Evolutionary conservation across 1,139 yeast species (phyloP).

Genomic region (Diutina pseudorugosa): DNA sequence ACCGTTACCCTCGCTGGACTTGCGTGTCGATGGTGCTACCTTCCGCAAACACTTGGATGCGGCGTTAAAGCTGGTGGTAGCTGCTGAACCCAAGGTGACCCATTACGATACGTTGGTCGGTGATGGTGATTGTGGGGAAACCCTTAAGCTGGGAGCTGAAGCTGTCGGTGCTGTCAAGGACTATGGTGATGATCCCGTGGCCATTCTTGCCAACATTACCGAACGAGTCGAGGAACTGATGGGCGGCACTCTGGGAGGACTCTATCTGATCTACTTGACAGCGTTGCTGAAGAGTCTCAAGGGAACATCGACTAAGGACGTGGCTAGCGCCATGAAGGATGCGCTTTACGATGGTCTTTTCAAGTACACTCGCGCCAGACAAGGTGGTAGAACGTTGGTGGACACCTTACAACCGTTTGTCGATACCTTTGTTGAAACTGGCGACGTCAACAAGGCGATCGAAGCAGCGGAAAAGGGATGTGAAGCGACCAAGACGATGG

Average conservation of each 20-base stretch:
- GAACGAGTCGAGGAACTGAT: conserved; percentile 66
- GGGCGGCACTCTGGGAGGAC: conserved; percentile 97
- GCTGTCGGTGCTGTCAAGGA: conserved; percentile 46
- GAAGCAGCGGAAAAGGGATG: conserved; percentile 68
- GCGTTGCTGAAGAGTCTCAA: conserved; percentile 37
- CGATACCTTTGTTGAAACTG: conserved; percentile 37
- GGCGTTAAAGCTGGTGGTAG: conserved; percentile 42
- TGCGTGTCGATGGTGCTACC: conserved; percentile 27
- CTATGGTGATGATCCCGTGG: conserved; percentile 23
- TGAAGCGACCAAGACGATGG: conserved; percentile 54
- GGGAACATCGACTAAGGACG: conserved; percentile 18
- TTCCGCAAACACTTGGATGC: conserved; percentile 15
- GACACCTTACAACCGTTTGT: conserved; percentile 87
- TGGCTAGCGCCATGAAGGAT: conserved; percentile 25
- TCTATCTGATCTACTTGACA: conserved; percentile 72
- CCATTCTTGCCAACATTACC: conserved; percentile 44
- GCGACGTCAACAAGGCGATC: conserved; percentile 47
- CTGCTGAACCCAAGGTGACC: conserved; percentile 70
- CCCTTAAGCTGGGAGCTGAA: conserved; percentile 71
- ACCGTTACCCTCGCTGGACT: conserved; percentile 17
- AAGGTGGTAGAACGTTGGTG: conserved; percentile 82
- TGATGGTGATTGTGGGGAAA: conserved; percentile 96
- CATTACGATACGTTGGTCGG: conserved; percentile 83
- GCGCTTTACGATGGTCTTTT: conserved; percentile 43
- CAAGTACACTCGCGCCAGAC: conserved; percentile 78